A percentile compares a stretch with the other conserved stretches of the same genome.
These are phyloP conservation scores for Eragrostis nindensis DNA, from an alignment of 176 grass and related monocot species.

Conservation along the genomic window DNA sequence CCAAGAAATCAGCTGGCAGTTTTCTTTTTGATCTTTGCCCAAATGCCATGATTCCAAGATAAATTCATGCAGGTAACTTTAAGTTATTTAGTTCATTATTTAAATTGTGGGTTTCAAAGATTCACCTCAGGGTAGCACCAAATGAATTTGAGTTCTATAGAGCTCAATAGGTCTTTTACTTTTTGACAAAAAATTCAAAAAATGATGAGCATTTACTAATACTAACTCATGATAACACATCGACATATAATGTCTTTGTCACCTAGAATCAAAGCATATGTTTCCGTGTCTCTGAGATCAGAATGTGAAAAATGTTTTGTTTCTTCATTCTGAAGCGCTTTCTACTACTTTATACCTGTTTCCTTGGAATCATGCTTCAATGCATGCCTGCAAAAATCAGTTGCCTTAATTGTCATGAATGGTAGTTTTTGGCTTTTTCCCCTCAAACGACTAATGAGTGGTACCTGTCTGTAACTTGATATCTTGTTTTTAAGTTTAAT, in stretches of 20 bases:
- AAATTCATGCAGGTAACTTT: constrained; percentile 50
- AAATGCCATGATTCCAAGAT: constrained; percentile 31
- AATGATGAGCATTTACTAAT: constrained; percentile 20
- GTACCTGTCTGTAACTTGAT: neutral
- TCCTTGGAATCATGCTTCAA: constrained; percentile 6
- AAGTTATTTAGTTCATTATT: constrained; percentile 18
- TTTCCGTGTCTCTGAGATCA: neutral
- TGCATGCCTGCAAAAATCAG: neutral
- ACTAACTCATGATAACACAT: constrained; percentile 12
- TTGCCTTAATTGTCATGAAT: neutral
- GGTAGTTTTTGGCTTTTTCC: too few relatives aligned
- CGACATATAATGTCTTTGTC: neutral
- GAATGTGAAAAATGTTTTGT: neutral
- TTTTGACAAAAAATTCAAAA: constrained; percentile 13
- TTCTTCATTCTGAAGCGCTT: constrained; percentile 23
- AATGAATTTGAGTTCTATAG: constrained; percentile 25
- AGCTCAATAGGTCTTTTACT: neutral
- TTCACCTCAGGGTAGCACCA: constrained; percentile 1
- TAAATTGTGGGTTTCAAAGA: constrained; percentile 4
- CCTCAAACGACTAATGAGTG: too few relatives aligned
- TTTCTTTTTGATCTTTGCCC: constrained; percentile 34
- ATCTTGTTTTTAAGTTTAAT: neutral
- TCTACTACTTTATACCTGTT: neutral
- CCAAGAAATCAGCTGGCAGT: constrained; percentile 34
- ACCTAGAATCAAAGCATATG: constrained; percentile 2